Evolutionary conservation across 208 protist species (phyloP).

Genomic region (Wallacemonas sp.): DNA sequence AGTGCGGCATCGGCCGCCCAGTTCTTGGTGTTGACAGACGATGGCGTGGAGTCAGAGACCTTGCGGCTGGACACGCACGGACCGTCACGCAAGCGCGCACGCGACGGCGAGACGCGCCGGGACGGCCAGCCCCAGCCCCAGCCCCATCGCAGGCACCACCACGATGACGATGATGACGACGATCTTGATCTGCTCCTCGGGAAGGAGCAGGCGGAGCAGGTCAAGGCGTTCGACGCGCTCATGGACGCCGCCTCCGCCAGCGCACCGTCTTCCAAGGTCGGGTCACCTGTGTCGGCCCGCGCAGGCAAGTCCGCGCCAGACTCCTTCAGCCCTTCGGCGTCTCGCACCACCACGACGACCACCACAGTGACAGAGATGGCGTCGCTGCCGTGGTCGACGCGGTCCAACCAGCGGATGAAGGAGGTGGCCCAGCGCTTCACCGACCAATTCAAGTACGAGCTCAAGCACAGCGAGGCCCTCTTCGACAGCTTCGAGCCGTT

Average conservation of each 20-base stretch:
- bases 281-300: neutral
- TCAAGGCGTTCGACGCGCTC: slow-evolving; percentile 32
- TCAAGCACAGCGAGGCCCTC: slow-evolving; percentile 44
- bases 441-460: slow-evolving; percentile 69
- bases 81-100: slow-evolving; percentile 10
- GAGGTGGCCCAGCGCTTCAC: slow-evolving; percentile 52
- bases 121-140: neutral
- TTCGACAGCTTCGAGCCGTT: slow-evolving; percentile 74
- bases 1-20: neutral
- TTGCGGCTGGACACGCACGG: neutral
- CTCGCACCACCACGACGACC: too few species aligned
- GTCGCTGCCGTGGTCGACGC: slow-evolving; percentile 53
- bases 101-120: neutral
- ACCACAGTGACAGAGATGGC: too few species aligned
- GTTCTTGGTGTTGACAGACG: slow-evolving; percentile 20
- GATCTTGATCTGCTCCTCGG: slow-evolving; percentile 80
- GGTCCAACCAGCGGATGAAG: slow-evolving; percentile 34
- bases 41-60: slow-evolving; percentile 14
- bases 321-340: too few species aligned
- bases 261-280: too few species aligned
- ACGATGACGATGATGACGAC: slow-evolving; percentile 58
- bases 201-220: slow-evolving; percentile 43
- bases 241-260: slow-evolving; percentile 8
- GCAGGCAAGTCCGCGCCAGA: neutral
- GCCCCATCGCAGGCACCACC: neutral